phyloP scores from a whole-genome alignment of 2,329 filamentous ascomycete genomes.

The Calonectria ilicicola region DNA sequence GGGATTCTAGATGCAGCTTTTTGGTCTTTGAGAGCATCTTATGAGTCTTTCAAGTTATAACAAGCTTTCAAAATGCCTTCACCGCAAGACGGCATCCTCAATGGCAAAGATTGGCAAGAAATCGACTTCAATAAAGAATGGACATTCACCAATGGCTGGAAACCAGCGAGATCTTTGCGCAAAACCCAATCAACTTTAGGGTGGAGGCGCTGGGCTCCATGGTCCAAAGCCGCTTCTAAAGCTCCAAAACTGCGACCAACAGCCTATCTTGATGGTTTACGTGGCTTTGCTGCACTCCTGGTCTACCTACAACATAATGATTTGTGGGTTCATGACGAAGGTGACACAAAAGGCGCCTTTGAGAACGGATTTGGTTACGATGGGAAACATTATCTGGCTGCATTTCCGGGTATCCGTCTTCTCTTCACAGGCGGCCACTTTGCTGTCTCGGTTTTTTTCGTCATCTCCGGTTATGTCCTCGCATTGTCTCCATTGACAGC shows the following conservation, averaged over 20 bases:
- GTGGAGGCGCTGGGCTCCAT: conserved; percentile 25
- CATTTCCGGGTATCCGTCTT: conserved; percentile 68
- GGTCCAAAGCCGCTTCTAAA: conserved; percentile 27
- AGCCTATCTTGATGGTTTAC: conserved; percentile 71
- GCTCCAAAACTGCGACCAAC: conserved; percentile 57
- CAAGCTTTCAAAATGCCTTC: conserved; percentile 44
- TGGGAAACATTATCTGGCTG: conserved; percentile 59
- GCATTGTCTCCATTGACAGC: conserved; percentile 62
- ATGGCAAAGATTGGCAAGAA: conserved; percentile 50
- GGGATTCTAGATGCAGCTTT: not conserved
- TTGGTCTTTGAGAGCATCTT: not conserved
- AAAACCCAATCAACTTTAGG: conserved; percentile 21
- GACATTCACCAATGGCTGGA: conserved; percentile 16
- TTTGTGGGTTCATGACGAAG: conserved; percentile 65
- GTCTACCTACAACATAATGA: conserved; percentile 74
- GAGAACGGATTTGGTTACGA: conserved; percentile 66
- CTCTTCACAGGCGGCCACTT: conserved; percentile 73
- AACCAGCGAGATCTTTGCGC: conserved; percentile 23
- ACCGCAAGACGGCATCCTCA: conserved; percentile 47
- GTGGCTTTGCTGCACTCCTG: conserved; percentile 75
- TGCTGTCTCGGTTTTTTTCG: conserved; percentile 68
- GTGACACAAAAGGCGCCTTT: conserved; percentile 52
- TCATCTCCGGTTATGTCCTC: conserved; percentile 69
- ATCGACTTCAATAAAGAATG: conserved; percentile 16
- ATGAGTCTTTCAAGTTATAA: not conserved